phyloP scores from a whole-genome alignment of 257 asterid species.

The Nicotiana otophora region DNA sequence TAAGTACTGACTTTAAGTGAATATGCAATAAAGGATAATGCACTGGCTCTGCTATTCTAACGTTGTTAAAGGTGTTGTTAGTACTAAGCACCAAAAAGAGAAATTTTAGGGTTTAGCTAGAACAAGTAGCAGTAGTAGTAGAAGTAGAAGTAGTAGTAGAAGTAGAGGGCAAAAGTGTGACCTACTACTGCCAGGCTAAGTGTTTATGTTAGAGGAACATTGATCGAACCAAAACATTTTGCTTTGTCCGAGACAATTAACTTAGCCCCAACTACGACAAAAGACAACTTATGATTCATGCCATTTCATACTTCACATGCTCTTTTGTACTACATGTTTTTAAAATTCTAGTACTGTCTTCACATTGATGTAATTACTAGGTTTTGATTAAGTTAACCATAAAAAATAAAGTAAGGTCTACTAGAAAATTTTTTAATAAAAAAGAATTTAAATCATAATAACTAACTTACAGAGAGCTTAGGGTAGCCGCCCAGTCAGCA shows the following conservation, averaged over 20 bases:
- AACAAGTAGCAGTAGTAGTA: no score
- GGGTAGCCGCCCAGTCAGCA: no score
- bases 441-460: no score
- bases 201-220: background rate
- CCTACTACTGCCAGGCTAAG: constrained; percentile 1
- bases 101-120: background rate
- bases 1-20: background rate
- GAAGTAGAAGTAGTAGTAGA: no score
- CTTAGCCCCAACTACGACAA: background rate
- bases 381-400: no score
- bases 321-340: background rate
- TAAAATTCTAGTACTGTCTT: background rate
- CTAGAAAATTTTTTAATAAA: no score
- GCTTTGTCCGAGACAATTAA: background rate
- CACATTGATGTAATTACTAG: background rate
- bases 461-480: no score
- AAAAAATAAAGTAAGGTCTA: no score
- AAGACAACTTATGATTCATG: background rate
- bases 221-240: background rate
- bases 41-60: background rate
- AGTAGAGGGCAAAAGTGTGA: background rate
- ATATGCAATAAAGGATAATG: background rate
- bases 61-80: background rate
- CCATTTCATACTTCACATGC: background rate
- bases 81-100: background rate